These are phyloP conservation scores for Hypoxylon rubiginosum DNA, from an alignment of 2,329 filamentous ascomycete genomes.

Conservation along the genomic window DNA sequence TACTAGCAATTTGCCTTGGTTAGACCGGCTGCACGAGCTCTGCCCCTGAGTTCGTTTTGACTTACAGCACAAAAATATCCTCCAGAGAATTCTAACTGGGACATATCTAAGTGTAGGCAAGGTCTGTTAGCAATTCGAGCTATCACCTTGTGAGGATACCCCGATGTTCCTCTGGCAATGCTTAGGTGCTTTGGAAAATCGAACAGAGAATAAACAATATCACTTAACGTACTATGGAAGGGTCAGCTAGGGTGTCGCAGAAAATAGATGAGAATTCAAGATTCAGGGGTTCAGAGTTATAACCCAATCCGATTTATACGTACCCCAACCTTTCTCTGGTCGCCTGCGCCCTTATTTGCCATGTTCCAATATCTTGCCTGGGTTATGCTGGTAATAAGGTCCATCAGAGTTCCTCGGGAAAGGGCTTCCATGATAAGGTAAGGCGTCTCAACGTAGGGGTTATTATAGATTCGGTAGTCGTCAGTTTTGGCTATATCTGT, in stretches of 20 bases:
- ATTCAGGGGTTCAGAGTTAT: neutral
- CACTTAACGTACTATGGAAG: neutral
- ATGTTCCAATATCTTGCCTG: neutral
- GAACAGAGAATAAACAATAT: neutral
- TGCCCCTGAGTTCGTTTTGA: neutral
- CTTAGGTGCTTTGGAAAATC: neutral
- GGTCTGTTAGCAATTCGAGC: neutral
- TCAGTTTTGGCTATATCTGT: neutral
- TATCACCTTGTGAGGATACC: neutral
- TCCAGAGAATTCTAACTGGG: slow-evolving; percentile 31
- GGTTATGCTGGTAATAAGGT: neutral
- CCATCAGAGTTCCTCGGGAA: neutral
- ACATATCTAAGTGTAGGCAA: slow-evolving; percentile 9
- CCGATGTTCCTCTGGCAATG: neutral
- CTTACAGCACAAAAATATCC: slow-evolving; percentile 35
- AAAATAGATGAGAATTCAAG: neutral
- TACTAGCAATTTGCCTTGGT: slow-evolving; percentile 17
- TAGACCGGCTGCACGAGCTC: neutral
- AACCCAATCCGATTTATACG: neutral
- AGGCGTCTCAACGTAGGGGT: neutral
- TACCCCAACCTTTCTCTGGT: neutral
- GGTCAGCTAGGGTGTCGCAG: neutral
- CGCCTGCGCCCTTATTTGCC: neutral
- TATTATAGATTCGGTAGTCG: neutral
- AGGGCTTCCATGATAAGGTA: neutral